Conservation (phyloP, 1,139 yeast species). For the Kurtzmaniella quercitrusa region DNA sequence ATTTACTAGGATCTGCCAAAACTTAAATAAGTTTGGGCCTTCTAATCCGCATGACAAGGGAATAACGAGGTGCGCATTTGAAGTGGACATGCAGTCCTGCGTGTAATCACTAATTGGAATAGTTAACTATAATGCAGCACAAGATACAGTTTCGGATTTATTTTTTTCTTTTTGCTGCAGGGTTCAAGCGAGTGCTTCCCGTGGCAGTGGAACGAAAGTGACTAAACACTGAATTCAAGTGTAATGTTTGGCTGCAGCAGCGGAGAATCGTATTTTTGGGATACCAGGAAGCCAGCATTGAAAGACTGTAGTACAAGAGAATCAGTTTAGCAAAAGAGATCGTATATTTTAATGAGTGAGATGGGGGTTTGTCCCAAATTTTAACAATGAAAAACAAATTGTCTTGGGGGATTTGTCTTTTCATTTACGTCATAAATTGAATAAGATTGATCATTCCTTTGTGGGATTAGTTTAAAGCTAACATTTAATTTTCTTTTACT, state of each 20-base stretch:
- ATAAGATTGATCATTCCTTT: neutral
- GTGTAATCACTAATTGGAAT: slow-evolving; percentile 1
- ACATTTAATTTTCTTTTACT: neutral
- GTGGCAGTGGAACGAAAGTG: neutral
- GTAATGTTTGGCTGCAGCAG: neutral
- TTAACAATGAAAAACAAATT: too few relatives aligned
- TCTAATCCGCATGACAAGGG: slow-evolving; percentile 1
- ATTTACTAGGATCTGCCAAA: neutral
- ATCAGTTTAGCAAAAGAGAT: too few relatives aligned
- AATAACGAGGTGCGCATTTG: neutral
- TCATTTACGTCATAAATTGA: neutral
- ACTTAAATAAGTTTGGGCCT: neutral
- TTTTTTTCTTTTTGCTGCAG: slow-evolving; percentile 1
- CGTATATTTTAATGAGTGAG: too few relatives aligned
- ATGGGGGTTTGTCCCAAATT: neutral
- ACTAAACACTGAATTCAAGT: neutral
- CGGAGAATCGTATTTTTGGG: neutral
- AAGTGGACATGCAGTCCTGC: neutral
- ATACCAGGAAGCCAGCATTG: too few relatives aligned
- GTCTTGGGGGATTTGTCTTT: neutral
- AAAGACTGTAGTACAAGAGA: too few relatives aligned
- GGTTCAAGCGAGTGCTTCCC: slow-evolving; percentile 2
- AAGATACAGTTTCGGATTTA: slow-evolving; percentile 5
- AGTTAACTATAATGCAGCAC: slow-evolving; percentile 7
- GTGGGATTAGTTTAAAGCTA: neutral